phyloP scores from a whole-genome alignment of 345 rosid species.

The Citrus reticulata region DNA sequence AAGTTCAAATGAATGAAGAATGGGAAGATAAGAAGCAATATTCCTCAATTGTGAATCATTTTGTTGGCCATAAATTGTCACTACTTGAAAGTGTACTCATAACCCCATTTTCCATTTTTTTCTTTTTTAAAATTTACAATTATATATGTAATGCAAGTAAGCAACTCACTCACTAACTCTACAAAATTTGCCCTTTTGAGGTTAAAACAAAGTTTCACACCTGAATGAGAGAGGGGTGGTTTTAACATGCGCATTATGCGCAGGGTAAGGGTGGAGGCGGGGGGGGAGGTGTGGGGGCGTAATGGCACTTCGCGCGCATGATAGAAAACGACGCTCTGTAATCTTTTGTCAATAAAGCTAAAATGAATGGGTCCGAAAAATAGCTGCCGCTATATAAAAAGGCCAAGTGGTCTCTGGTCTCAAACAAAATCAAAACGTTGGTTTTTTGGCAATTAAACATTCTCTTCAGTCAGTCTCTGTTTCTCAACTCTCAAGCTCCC shows the following conservation, averaged over 20 bases:
- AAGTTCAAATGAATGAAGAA: slow-evolving; percentile 24
- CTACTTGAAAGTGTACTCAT: slow-evolving; percentile 40
- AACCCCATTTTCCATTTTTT: slow-evolving; percentile 7
- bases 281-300: neutral
- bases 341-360: slow-evolving; percentile 16
- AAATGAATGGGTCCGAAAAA: slow-evolving; percentile 19
- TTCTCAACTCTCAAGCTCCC: neutral
- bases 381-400: slow-evolving; percentile 14
- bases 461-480: neutral
- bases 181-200: neutral
- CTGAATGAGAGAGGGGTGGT: neutral
- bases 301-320: neutral
- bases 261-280: slow-evolving; percentile 1
- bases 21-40: slow-evolving; percentile 51
- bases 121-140: neutral
- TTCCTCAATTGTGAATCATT: slow-evolving; percentile 55
- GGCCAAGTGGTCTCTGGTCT: neutral
- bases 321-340: neutral
- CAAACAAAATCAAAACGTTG: neutral
- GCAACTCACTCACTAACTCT: neutral
- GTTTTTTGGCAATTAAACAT: neutral
- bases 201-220: neutral
- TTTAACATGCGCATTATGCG: slow-evolving; percentile 42
- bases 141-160: neutral
- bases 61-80: slow-evolving; percentile 75